phyloP scores from a whole-genome alignment of 495 filamentous ascomycete species.

The Hyaloscypha finlandica region DNA sequence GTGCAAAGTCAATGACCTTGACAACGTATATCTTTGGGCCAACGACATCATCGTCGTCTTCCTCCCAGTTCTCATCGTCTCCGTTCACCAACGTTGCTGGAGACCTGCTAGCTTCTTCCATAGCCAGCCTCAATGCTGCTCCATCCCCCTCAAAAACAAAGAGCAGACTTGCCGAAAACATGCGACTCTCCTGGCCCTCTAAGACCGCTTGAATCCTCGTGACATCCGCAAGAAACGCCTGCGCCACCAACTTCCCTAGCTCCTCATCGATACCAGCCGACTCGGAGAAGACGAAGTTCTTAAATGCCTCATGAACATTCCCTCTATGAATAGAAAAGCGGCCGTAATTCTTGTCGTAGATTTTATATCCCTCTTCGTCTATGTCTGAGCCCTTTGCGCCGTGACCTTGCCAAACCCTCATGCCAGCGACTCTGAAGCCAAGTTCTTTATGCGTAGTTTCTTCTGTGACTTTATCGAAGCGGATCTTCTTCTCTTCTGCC shows the following conservation, averaged over 20 bases:
- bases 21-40: constrained; percentile 74
- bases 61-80: constrained; percentile 36
- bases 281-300: constrained; percentile 69
- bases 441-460: constrained; percentile 80
- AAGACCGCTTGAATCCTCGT: constrained; percentile 31
- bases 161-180: constrained; percentile 90
- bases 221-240: constrained; percentile 68
- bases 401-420: constrained; percentile 84
- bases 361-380: constrained; percentile 61
- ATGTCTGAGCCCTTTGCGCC: constrained; percentile 29
- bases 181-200: constrained; percentile 72
- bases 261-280: constrained; percentile 58
- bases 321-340: constrained; percentile 63
- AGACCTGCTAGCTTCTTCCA: constrained; percentile 57
- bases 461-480: constrained; percentile 76
- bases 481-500: constrained; percentile 68
- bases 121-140: constrained; percentile 62
- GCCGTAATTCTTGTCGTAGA: constrained; percentile 89
- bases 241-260: constrained; percentile 56
- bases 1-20: constrained; percentile 96
- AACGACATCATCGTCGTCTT: constrained; percentile 66
- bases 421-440: constrained; percentile 88
- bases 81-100: constrained; percentile 29
- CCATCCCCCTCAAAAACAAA: constrained; percentile 92
- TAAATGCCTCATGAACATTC: constrained; percentile 75